Base-by-base conservation (phyloP, 768 basidiomycete species). In the Amanita pallidorosea region DNA sequence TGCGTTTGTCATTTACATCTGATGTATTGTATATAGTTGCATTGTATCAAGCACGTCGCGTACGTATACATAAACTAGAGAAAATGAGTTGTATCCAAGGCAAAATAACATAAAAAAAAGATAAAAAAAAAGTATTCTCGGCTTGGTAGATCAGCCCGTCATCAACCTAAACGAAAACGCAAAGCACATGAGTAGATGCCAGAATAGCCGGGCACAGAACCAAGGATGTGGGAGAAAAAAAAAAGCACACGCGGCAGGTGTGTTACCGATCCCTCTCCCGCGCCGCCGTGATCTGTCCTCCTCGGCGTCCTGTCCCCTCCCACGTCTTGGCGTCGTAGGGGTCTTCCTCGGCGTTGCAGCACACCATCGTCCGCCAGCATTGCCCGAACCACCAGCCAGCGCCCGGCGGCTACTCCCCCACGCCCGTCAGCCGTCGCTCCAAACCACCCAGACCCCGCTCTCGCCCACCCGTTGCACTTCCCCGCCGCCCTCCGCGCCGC, bases 391-490 rank as follows among this genome's bases (percentile, higher is more conserved):
- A n/a, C 35, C 6, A 40, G n/a, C n/a, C n/a, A n/a, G n/a, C n/a
- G n/a, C n/a, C 34, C 22, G 12, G 18, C 37, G 81, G 79, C 60
- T 81, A 59, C 58, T 74, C 66, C 70, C 71, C 68, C 7, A 70
- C 72, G 12, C 63, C 70, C 9, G 63, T 69, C 79, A 51, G 18
- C 58, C 74, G 66, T 59, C 81, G 66, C 58, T 81, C 83, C 70
- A 71, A 33, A 72, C 67, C 11, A 70, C 72, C 9, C 63, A 69
- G 8, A 63, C 69, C 33, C 75, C 79, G 48, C 71, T 74, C 59
- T 78, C 81, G 37, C 74, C 72, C 20, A 72, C 80, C 41, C 86
- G 68, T 60, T 85, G 80, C 33, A 84, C 83, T 66, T 88, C 84
- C 55, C 82, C 50, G 75, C 79, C 13, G 86, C 87, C 34, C 79